Conservation (phyloP, 768 basidiomycete species). For the Macrolepiota fuliginosa region DNA sequence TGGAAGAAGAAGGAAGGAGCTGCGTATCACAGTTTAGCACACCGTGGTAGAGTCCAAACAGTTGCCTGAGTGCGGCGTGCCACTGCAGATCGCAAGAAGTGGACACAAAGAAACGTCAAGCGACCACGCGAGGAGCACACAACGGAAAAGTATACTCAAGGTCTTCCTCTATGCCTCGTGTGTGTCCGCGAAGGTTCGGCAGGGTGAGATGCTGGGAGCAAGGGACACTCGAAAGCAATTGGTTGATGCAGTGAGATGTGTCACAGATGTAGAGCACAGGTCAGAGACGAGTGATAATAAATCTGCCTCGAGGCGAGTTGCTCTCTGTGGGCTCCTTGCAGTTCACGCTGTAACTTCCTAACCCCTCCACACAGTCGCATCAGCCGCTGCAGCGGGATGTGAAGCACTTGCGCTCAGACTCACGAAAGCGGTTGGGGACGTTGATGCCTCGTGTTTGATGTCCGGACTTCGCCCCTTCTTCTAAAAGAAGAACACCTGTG, state of each 20-base stretch:
- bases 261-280: background rate
- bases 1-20: background rate
- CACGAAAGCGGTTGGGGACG: background rate
- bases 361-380: background rate
- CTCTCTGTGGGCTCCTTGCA: background rate
- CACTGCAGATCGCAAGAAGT: background rate
- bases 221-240: background rate
- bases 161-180: slow-evolving; percentile 7
- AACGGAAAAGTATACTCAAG: background rate
- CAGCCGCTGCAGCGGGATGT: background rate
- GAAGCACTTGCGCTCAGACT: background rate
- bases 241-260: background rate
- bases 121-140: background rate
- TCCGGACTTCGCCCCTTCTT: background rate
- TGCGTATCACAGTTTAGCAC: background rate
- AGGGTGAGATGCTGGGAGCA: background rate
- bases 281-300: background rate
- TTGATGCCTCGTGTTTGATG: slow-evolving; percentile 11
- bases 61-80: background rate
- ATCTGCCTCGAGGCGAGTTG: slow-evolving; percentile 12
- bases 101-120: background rate
- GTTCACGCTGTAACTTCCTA: background rate
- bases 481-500: background rate
- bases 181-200: slow-evolving; percentile 1
- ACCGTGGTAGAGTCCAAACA: background rate